Base-by-base conservation (phyloP, 106 monocot species). In the Dendrobium catenatum region DNA sequence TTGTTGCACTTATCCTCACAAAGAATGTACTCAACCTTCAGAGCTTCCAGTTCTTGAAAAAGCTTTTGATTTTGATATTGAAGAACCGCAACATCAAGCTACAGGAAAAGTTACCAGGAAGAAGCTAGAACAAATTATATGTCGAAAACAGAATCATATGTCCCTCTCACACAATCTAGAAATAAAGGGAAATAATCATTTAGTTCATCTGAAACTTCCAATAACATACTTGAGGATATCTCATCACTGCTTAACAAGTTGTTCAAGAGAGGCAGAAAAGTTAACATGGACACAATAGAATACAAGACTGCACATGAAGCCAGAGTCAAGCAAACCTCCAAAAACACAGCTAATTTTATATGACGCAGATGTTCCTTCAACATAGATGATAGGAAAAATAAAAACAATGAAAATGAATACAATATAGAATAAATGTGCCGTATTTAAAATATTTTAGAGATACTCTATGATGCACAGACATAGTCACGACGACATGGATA, bases 1-100 rank as follows among this genome's bases (percentile, higher is more conserved):
- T 88, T 87, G 77, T 79, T 79, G 26, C 87, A 89, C 86, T 91
- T 95, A 81, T 83, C 86, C 68, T 99, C 88, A 44, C 93, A 88
- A 75, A 72, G 72, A 83, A 44, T 81, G 78, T 86, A 88, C 82
- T 93, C 98, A 56, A 99, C 84, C 51, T 89, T 95, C 78, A 89
- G 93, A 64, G 85, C 89, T 87, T 99, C 93, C 48, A 99, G 54
- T 86, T 99, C 91, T 81, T 99, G 91, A 59, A 82, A 67, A 81
- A 95, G 89, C 82, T 99, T 99, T 88, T 91, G 87, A 81, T 99
- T 99, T 89, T 89, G 89, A 88, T 84, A 95, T 79, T 87, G 89
- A 76, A 95, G 93, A 16, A 99, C 95, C 86, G 85, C 72, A 80
- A 91, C 87, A 91, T 99, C 94, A 82, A 94, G 89, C 98, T 99